A percentile compares a stretch with the other conserved stretches of the same genome.
Evolutionary conservation across 2,329 filamentous ascomycete genomes (phyloP).

Genomic region (Blastomyces emzantsi): DNA sequence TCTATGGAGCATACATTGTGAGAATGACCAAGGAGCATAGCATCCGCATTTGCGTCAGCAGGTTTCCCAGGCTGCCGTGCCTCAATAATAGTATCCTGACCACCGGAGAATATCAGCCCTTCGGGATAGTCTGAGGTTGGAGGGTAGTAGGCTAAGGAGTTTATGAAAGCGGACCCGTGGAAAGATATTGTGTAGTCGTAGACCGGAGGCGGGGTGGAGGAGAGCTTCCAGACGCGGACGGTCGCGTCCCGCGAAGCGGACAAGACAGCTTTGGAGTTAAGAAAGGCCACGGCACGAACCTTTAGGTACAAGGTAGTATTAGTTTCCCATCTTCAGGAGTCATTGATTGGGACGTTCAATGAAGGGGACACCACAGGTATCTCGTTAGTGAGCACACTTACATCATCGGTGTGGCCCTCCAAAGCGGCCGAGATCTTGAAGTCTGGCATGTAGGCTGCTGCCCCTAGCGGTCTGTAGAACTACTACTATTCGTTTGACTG

Average conservation of each 20-base stretch:
- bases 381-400: constrained; percentile 45
- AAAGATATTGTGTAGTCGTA: constrained; percentile 73
- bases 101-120: constrained; percentile 77
- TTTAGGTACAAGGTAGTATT: constrained; percentile 30
- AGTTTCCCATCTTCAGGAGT: background rate
- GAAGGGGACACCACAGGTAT: constrained; percentile 11
- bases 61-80: constrained; percentile 62
- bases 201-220: constrained; percentile 53
- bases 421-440: constrained; percentile 92
- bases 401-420: constrained; percentile 85
- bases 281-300: constrained; percentile 82
- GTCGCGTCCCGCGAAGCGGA: constrained; percentile 89
- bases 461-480: background rate
- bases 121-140: constrained; percentile 60
- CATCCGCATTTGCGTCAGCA: constrained; percentile 68
- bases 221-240: constrained; percentile 73
- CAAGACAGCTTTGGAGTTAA: constrained; percentile 60
- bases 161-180: constrained; percentile 78
- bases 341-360: constrained; percentile 12
- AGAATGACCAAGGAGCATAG: constrained; percentile 74
- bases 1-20: constrained; percentile 85
- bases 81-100: constrained; percentile 88
- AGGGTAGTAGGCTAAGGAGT: constrained; percentile 67
- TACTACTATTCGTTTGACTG: background rate
- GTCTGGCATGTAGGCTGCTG: constrained; percentile 52